Base-by-base conservation (phyloP, 257 asterid species). In the Primulina huaijiensis region DNA sequence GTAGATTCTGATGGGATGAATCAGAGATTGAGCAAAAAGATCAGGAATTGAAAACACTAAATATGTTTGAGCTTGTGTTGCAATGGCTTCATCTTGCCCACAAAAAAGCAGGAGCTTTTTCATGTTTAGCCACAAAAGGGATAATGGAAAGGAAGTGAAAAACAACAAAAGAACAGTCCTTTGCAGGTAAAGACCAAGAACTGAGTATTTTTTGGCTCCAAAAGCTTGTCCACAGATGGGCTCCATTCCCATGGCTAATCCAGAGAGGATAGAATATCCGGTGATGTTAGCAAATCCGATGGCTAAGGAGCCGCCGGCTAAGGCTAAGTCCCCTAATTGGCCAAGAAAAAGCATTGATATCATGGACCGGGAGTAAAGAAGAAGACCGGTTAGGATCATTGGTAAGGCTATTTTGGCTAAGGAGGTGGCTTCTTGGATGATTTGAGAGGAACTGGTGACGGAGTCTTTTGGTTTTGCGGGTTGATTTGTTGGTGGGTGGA, bases 181-280 rank as follows among this genome's bases (percentile, higher is more conserved):
- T 37, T 77, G 78, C 40, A 77, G 69, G 30, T 71, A 31, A 12
- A 74, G 40, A 57, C 78, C 79, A 19, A 78, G 75, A 52, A 78
- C 73, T 1, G 58, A 64, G 30, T 78, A 64, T 17, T 23, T 78
- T 65, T 69, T 73, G 27, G 82, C 79, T 34, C 82, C 82, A 64
- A 78, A 78, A 46, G 82, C 78, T 69, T 78, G 82, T 20, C 76
- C 78, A 35, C 79, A 78, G 23, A 78, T 74, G 2, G 82, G 82
- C 27, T 78, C 82, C 79, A 78, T 78, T 29, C 82, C 82, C 78
- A 74, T 74, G 72, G 82, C 76, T 68, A 77, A 62, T 16, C 81
- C 78, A 1, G 81, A 77, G 20, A 77, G 77, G 17, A 77, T 68
- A 0, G 77, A 77, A 40, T 77, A 77, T 1, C 81, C 77, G 2